Percentiles rank a stretch among this genome's conserved stretches.
These are phyloP conservation scores for Globisporangium emineosum DNA, from an alignment of 352 stramenopile genomes.

Conservation along the genomic window DNA sequence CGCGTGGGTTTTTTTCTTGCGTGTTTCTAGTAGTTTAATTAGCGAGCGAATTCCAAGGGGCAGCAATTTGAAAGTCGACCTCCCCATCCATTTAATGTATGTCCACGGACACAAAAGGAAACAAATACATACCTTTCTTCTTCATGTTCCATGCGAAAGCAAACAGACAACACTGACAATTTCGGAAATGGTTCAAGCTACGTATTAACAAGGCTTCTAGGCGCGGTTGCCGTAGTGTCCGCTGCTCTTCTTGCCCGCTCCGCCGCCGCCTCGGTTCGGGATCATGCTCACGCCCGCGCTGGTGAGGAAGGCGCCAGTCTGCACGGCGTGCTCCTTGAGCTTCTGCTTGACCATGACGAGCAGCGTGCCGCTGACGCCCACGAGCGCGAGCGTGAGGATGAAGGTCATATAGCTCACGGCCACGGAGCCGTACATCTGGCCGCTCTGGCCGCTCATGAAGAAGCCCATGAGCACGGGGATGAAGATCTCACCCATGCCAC, in stretches of 20 bases:
- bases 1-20: neutral
- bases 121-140: neutral
- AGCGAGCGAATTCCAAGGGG: neutral
- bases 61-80: neutral
- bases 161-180: neutral
- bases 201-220: neutral
- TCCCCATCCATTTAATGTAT: neutral
- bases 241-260: slow-evolving; percentile 6
- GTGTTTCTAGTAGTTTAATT: slow-evolving; percentile 1
- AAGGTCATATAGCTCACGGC: slow-evolving; percentile 81
- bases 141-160: neutral
- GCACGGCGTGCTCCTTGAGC: slow-evolving; percentile 33
- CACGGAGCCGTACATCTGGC: slow-evolving; percentile 64
- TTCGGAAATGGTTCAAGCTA: slow-evolving; percentile 1
- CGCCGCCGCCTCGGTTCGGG: slow-evolving; percentile 1
- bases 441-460: slow-evolving; percentile 83
- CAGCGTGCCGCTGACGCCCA: slow-evolving; percentile 62
- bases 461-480: slow-evolving; percentile 85
- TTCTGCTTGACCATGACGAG: slow-evolving; percentile 71
- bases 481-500: slow-evolving; percentile 79
- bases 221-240: slow-evolving; percentile 2
- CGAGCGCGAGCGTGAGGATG: slow-evolving; percentile 66
- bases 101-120: neutral
- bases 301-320: slow-evolving; percentile 5
- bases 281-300: slow-evolving; percentile 1